Conservation (phyloP, 768 basidiomycete species). For the Psilocybe azurescens region DNA sequence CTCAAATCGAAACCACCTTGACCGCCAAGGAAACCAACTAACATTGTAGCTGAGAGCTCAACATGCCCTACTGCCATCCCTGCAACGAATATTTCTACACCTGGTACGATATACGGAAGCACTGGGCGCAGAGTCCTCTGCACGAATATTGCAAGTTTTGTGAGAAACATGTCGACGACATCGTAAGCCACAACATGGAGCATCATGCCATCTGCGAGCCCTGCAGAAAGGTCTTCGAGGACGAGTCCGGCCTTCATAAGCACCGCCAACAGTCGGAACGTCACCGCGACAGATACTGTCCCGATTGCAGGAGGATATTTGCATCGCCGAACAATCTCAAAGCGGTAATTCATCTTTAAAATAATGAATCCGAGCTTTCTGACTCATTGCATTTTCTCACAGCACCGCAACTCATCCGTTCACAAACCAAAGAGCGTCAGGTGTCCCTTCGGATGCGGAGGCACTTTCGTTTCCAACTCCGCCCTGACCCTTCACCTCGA, state of each 20-base stretch:
- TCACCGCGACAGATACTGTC: constrained; percentile 32
- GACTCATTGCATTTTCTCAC: not conserved
- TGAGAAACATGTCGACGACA: constrained; percentile 30
- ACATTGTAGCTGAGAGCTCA: not conserved
- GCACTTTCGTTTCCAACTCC: constrained; percentile 55
- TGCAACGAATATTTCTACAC: constrained; percentile 20
- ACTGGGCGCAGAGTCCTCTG: constrained; percentile 49
- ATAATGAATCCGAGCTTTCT: constrained; percentile 40
- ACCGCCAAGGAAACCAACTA: no score
- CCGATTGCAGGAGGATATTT: not conserved
- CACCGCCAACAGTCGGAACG: constrained; percentile 50
- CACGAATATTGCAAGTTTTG: constrained; percentile 60
- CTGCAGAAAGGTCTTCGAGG: constrained; percentile 23
- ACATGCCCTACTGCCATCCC: constrained; percentile 18
- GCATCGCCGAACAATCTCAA: not conserved
- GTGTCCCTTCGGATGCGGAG: constrained; percentile 50
- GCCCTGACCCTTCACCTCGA: constrained; percentile 70
- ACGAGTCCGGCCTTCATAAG: constrained; percentile 36
- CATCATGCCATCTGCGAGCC: not conserved
- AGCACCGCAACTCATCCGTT: constrained; percentile 57
- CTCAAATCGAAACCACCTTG: no score
- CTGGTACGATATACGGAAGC: constrained; percentile 43
- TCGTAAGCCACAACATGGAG: not conserved
- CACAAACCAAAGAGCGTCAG: constrained; percentile 45
- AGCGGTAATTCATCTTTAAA: constrained; percentile 46